Percentiles rank a stretch among this genome's conserved stretches.
Conservation (phyloP, 225 moss, liverwort and hornwort genomes). For the Takakia lepidozioides region DNA sequence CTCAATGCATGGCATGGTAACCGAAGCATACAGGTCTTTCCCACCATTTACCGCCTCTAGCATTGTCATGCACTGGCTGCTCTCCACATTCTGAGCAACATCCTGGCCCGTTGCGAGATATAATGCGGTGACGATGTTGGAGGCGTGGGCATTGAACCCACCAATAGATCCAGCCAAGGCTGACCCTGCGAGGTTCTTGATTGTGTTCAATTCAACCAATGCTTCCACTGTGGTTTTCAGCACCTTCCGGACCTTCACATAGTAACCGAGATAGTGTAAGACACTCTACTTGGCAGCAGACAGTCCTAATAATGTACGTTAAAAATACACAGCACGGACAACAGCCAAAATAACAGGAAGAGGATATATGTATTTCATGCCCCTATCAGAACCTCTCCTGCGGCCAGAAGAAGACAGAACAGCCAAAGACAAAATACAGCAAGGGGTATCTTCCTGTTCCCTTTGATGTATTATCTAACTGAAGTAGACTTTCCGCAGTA, state of each 20-base stretch:
- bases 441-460: too few species aligned
- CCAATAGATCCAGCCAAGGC: conserved; percentile 42
- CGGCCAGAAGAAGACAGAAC: too few species aligned
- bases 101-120: conserved; percentile 51
- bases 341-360: too few species aligned
- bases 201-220: conserved; percentile 33
- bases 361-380: too few species aligned
- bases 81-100: conserved; percentile 47
- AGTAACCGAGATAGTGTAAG: background rate
- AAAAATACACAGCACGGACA: too few species aligned
- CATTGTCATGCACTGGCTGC: conserved; percentile 47
- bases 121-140: conserved; percentile 47
- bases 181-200: conserved; percentile 45
- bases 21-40: conserved; percentile 35
- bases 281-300: too few species aligned
- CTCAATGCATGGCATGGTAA: conserved; percentile 51
- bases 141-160: conserved; percentile 46
- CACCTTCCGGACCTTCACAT: conserved; percentile 15
- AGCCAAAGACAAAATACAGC: too few species aligned
- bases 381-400: conserved; percentile 26
- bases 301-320: too few species aligned
- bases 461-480: too few species aligned
- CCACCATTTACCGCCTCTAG: conserved; percentile 48
- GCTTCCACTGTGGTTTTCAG: conserved; percentile 32
- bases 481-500: too few species aligned